Base-by-base conservation (phyloP, 2,329 filamentous ascomycete species). In the Apiospora saccharicola region DNA sequence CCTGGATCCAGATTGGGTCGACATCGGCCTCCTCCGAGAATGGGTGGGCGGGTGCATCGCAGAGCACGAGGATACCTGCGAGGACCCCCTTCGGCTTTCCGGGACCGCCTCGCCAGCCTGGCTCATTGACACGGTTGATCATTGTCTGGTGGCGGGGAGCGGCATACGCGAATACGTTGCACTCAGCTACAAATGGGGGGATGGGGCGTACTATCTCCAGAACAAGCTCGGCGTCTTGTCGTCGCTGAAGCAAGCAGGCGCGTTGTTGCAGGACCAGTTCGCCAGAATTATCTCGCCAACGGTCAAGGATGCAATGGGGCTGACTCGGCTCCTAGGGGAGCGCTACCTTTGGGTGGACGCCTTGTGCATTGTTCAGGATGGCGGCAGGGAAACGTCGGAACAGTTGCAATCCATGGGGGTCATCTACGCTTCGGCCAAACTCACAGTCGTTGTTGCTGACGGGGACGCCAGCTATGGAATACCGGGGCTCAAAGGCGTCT, bases 341-440 rank as follows among this genome's bases (percentile, higher is more conserved):
- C 71, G 51, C 3, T 70, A 72, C 37, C 22, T 72, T 14, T 72
- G 71, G 68, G 71, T 30, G 3, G 51, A 72, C 34, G 68, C 71
- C 13, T 3, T 72, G 3, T 72, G 71, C 26, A 70, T 72, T 19
- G 47, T 53, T 22, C 71, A 72, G 16, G n/a, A 72, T 34, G 26
- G 67, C 13, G n/a, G 19, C 0, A 26, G 68, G 4, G 22, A 49
- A 5, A 67, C 44, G 8, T 30, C 14, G 2, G 14, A 16, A 34
- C 70, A 67, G 51, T 22, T 70, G 37, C 26, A 24, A 24, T 4
- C 51, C 7, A 71, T 69, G 70, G 70, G 70, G 3, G 64, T 34
- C 13, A 71, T 71, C 16, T 71, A 71, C 26, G 70, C 70, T 19
- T 68, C 70, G 4, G 70, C 70, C 10, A 71, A 68, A 24, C n/a